Percentiles rank a stretch among this genome's conserved stretches.
Conservation (phyloP, 1,284 basidiomycete species). For the Fomitopsis pinicola region DNA sequence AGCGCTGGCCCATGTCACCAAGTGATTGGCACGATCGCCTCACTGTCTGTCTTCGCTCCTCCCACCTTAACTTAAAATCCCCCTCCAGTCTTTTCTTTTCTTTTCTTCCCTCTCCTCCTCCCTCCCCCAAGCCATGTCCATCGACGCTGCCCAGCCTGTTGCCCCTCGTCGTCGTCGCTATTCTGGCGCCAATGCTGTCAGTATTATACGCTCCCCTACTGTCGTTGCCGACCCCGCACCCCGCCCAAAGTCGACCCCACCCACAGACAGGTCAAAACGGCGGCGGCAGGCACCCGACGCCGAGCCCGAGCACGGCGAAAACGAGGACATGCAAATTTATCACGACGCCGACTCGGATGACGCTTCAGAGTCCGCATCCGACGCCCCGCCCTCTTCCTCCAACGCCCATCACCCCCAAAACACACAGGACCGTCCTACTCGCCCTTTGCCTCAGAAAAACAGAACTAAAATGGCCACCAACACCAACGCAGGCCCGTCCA, state of each 20-base stretch:
- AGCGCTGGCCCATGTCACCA: neutral
- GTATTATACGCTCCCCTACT: conserved; percentile 8
- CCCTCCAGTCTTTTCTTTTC: conserved; percentile 2
- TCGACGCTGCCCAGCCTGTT: conserved; percentile 12
- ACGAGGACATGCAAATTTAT: conserved; percentile 23
- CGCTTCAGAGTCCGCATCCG: conserved; percentile 15
- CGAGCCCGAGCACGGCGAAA: conserved; percentile 13
- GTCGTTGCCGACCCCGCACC: conserved; percentile 21
- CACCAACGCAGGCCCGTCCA: conserved; percentile 25
- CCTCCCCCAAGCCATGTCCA: conserved; percentile 11
- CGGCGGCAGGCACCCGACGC: conserved; percentile 17
- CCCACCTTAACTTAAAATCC: neutral
- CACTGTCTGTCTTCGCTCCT: neutral
- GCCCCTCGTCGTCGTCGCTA: conserved; percentile 29
- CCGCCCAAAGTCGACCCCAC: conserved; percentile 34
- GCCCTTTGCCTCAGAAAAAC: conserved; percentile 44
- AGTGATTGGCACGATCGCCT: neutral
- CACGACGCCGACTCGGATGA: conserved; percentile 11
- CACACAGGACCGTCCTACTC: conserved; percentile 35
- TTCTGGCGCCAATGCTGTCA: conserved; percentile 24
- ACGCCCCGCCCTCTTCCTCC: conserved; percentile 7
- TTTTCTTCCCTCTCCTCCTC: neutral
- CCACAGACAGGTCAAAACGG: conserved; percentile 24
- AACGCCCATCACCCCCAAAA: conserved; percentile 18
- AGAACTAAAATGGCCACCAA: neutral